Evolutionary conservation across 1,139 yeast species (phyloP), one percentile per base, ranked within the genome.

Genomic region (Taiozyma sp.): DNA sequence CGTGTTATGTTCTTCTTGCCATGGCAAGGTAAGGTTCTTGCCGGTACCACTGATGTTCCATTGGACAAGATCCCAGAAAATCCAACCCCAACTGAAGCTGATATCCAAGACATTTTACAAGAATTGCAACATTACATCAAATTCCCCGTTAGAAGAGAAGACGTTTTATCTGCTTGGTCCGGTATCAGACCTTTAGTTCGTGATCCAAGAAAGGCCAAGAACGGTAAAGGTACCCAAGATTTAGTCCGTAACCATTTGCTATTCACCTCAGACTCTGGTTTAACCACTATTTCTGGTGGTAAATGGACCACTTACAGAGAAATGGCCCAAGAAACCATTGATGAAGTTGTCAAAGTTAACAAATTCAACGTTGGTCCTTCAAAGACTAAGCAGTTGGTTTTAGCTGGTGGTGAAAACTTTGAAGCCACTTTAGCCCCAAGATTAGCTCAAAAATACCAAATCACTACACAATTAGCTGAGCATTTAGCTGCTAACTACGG

Each of bases 221-320:
- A 40, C 43, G 50, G 74, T 32, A 68, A 66, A 29, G 77, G 77
- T 48, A 86, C 93, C 48, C 95, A 89, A 71, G 93, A 91, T 51
- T 78, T 92, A 57, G 98, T 92, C 49, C 84, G 98, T 73, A 87
- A 90, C 61, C 98, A 92, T 70, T 76, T 92, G 66, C 79, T 92
- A 54, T 79, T 87, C 62, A 78, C 82, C 45, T 81, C 96, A 24
- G 81, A 77, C 53, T 76, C 86, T 48, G 95, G 93, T 27, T 78
- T 92, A 61, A 77, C 92, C 48, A 92, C 98, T 47, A 87, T 92
- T 62, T 87, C 96, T 30, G 98, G 98, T 65, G 98, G 98, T 70
- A 92, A 92, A 73, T 92, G 98, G 98, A 92, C 98, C 52, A 92
- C 98, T 43, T 92, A 91, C 75, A 81, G 98, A 74, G 96, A 90